Conservation (phyloP, 345 rosid genomes). For the Pugionium cornutum region DNA sequence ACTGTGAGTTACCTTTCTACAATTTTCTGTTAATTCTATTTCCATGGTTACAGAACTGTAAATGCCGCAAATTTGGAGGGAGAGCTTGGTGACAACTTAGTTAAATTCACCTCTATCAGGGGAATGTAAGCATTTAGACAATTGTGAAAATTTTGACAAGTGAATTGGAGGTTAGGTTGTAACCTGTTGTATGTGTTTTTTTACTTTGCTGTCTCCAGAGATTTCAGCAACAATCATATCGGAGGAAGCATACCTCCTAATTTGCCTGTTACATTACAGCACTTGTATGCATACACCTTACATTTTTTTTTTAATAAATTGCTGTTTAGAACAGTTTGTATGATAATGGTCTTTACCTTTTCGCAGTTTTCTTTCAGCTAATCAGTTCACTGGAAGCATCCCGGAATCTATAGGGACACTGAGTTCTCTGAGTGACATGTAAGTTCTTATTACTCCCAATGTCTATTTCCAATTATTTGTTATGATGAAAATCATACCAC, state of each 20-base stretch:
- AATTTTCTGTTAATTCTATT: background rate
- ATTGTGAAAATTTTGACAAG: constrained; percentile 1
- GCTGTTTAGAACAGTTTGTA: constrained; percentile 19
- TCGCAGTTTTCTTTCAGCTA: constrained; percentile 91
- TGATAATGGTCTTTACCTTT: constrained; percentile 46
- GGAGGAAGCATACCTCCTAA: constrained; percentile 87
- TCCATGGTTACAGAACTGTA: constrained; percentile 54
- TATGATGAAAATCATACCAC: constrained; percentile 1
- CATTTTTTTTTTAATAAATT: background rate
- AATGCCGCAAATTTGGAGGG: constrained; percentile 94
- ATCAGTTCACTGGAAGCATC: constrained; percentile 87
- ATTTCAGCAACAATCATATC: constrained; percentile 84
- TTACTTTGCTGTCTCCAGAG: constrained; percentile 52
- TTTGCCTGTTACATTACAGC: constrained; percentile 75
- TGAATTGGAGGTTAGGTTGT: constrained; percentile 5
- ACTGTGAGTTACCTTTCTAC: background rate
- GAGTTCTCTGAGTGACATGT: constrained; percentile 68
- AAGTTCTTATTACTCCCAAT: constrained; percentile 23
- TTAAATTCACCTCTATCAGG: constrained; percentile 64
- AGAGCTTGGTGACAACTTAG: constrained; percentile 74
- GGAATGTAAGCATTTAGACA: constrained; percentile 60
- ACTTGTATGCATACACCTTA: constrained; percentile 34
- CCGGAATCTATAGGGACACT: constrained; percentile 76
- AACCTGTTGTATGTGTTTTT: constrained; percentile 14
- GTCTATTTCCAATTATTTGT: background rate